Conservation (phyloP, 768 basidiomycete genomes). For the Tulasnella sp. region DNA sequence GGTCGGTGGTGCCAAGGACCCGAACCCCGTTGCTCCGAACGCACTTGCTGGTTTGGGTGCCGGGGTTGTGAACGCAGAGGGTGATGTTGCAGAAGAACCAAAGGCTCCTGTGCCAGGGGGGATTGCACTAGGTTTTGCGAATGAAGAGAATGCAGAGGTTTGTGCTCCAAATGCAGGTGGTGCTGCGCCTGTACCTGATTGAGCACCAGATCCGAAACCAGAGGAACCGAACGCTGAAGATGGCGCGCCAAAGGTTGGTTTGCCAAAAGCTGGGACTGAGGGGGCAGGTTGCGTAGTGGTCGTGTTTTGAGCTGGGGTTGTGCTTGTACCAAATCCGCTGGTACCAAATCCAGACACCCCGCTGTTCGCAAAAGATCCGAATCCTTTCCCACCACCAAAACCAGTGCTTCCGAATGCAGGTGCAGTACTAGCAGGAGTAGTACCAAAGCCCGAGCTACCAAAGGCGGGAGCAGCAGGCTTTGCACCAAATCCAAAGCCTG, state of each 20-base stretch:
- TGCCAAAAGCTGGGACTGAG: neutral
- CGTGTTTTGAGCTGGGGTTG: constrained; percentile 3
- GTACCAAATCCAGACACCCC: constrained; percentile 6
- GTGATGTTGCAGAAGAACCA: neutral
- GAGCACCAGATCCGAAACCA: neutral
- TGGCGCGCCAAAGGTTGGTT: neutral
- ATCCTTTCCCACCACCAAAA: constrained; percentile 9
- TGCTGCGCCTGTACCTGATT: neutral
- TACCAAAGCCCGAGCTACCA: neutral
- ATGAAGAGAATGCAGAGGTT: neutral
- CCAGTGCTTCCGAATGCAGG: constrained; percentile 15
- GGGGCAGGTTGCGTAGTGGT: neutral
- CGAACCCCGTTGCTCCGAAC: constrained; percentile 6
- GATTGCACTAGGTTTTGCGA: neutral
- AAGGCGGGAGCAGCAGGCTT: neutral
- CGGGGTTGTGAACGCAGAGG: neutral
- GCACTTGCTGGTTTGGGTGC: neutral
- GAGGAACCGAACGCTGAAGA: neutral
- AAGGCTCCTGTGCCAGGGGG: constrained; percentile 9
- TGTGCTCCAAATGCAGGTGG: neutral
- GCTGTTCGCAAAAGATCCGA: constrained; percentile 9
- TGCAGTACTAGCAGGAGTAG: neutral
- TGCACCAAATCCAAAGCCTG: neutral
- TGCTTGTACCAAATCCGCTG: constrained; percentile 4
- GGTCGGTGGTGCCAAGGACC: constrained; percentile 2